These are phyloP conservation scores for Vanderwaltozyma verrucispora DNA, from an alignment of 805 yeast genomes.

Conservation along the genomic window DNA sequence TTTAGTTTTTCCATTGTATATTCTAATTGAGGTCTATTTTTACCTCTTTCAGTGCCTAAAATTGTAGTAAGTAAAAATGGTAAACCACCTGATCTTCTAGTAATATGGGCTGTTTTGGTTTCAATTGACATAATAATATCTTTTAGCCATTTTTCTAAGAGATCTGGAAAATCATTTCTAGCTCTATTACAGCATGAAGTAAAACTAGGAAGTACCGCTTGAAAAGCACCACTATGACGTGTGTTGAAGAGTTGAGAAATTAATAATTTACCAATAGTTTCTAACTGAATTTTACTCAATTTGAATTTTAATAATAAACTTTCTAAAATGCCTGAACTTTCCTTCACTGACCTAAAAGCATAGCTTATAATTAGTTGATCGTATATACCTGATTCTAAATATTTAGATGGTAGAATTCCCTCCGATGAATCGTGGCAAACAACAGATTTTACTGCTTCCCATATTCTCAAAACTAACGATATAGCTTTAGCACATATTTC, in stretches of 20 bases:
- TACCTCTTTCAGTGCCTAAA: constrained; percentile 39
- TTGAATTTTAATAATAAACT: constrained; percentile 31
- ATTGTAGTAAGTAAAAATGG: constrained; percentile 73
- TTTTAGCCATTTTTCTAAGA: constrained; percentile 49
- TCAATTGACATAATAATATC: constrained; percentile 43
- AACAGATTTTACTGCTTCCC: constrained; percentile 32
- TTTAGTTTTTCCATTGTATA: constrained; percentile 43
- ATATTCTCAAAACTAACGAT: constrained; percentile 12
- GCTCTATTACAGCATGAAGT: constrained; percentile 56
- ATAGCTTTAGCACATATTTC: constrained; percentile 4
- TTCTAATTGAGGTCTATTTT: constrained; percentile 33
- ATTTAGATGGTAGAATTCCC: constrained; percentile 44
- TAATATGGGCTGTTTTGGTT: constrained; percentile 55
- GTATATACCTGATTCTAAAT: constrained; percentile 30
- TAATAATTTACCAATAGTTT: constrained; percentile 40
- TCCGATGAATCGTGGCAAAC: constrained; percentile 65
- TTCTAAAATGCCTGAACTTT: constrained; percentile 49
- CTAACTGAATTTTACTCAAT: constrained; percentile 15
- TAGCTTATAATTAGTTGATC: constrained; percentile 48
- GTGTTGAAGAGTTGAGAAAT: constrained; percentile 60
- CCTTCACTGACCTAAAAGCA: constrained; percentile 79
- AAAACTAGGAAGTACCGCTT: constrained; percentile 78
- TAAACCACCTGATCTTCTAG: constrained; percentile 87
- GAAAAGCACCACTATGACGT: constrained; percentile 86
- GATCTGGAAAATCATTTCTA: constrained; percentile 26